Percentiles rank a stretch among this genome's conserved stretches.
These are phyloP conservation scores for Tolypocladium guangdongense DNA, from an alignment of 2,329 filamentous ascomycete species.

Conservation along the genomic window DNA sequence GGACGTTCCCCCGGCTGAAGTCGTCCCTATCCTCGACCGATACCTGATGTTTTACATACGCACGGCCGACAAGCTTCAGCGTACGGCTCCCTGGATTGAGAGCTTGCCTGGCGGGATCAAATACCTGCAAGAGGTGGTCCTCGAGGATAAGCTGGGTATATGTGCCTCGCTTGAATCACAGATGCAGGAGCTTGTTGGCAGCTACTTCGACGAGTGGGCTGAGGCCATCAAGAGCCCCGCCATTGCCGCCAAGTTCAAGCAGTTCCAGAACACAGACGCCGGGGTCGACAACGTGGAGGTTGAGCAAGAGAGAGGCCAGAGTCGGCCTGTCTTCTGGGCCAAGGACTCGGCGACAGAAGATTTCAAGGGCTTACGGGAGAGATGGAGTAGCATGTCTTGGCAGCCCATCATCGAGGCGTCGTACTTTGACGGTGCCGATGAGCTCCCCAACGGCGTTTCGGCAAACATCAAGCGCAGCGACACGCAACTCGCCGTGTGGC, in stretches of 20 bases:
- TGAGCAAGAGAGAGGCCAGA: slow-evolving; percentile 61
- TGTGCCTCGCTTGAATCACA: slow-evolving; percentile 74
- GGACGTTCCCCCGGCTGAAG: slow-evolving; percentile 72
- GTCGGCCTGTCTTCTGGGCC: slow-evolving; percentile 68
- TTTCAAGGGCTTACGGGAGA: slow-evolving; percentile 53
- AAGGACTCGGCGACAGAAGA: slow-evolving; percentile 55
- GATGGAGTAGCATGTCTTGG: slow-evolving; percentile 57
- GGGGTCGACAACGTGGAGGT: slow-evolving; percentile 57
- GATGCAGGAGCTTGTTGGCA: slow-evolving; percentile 75
- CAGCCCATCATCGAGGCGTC: slow-evolving; percentile 64
- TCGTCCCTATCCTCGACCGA: slow-evolving; percentile 74
- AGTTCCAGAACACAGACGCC: slow-evolving; percentile 79
- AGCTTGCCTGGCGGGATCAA: slow-evolving; percentile 71
- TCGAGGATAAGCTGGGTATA: slow-evolving; percentile 80
- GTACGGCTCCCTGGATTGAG: slow-evolving; percentile 83
- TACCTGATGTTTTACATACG: slow-evolving; percentile 92
- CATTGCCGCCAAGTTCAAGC: slow-evolving; percentile 58
- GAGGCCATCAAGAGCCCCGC: slow-evolving; percentile 63
- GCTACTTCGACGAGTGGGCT: slow-evolving; percentile 88
- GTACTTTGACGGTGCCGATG: slow-evolving; percentile 55
- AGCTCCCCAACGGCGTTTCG: slow-evolving; percentile 59
- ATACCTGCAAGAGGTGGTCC: slow-evolving; percentile 71
- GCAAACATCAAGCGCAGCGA: slow-evolving; percentile 76
- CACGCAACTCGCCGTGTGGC: slow-evolving; percentile 81
- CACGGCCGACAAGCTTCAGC: slow-evolving; percentile 80